These are phyloP conservation scores for Gastrodia elata DNA, from an alignment of 106 monocot genomes.

Conservation along the genomic window DNA sequence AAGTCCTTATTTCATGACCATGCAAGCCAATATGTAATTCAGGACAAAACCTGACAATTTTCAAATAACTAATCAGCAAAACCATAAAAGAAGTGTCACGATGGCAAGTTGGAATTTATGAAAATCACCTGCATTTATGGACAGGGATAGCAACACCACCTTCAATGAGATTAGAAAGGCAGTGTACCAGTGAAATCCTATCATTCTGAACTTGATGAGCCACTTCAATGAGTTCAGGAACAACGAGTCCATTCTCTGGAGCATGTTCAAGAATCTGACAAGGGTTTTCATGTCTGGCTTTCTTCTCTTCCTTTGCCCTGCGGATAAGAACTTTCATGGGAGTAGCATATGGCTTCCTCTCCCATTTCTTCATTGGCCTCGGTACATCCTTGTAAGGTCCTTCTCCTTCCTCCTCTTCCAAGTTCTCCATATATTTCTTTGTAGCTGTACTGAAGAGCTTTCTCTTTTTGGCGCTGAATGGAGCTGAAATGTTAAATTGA, in stretches of 20 bases:
- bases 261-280: conserved; percentile 45
- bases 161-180: conserved; percentile 38
- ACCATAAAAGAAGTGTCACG: not conserved
- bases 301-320: conserved; percentile 50
- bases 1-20: conserved; percentile 60
- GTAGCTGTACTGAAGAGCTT: not conserved
- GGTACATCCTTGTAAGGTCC: conserved; percentile 53
- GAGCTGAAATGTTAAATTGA: conserved; percentile 3
- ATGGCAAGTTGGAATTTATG: not conserved
- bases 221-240: conserved; percentile 42
- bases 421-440: not conserved
- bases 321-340: conserved; percentile 51
- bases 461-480: conserved; percentile 8
- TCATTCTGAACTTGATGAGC: conserved; percentile 48
- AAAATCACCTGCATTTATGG: conserved; percentile 43
- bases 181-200: conserved; percentile 20
- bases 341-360: conserved; percentile 64
- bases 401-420: conserved; percentile 11
- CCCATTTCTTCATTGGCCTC: conserved; percentile 46
- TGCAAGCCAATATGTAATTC: conserved; percentile 60
- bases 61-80: conserved; percentile 1
- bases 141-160: conserved; percentile 25
- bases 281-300: conserved; percentile 36
- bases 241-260: conserved; percentile 73
- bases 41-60: conserved; percentile 39